These are phyloP conservation scores for Exobasidium rhododendri DNA, from an alignment of 1,284 basidiomycete species.

Conservation along the genomic window DNA sequence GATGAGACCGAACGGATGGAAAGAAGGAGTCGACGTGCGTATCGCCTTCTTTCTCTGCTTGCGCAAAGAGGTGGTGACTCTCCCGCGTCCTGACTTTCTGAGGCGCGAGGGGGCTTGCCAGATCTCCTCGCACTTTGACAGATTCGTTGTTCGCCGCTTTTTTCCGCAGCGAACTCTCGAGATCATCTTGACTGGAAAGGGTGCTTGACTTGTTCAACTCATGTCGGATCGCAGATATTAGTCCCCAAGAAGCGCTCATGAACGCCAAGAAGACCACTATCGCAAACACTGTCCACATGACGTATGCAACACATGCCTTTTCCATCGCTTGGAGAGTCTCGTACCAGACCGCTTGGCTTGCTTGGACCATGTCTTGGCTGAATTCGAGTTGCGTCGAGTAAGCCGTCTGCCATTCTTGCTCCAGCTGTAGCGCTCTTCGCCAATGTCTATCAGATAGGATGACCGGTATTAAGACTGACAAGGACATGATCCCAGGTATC, in stretches of 20 bases:
- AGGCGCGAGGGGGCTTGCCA: too few relatives aligned
- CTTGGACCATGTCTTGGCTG: constrained; percentile 7
- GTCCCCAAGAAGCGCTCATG: background rate
- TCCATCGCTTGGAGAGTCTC: background rate
- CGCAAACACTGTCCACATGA: constrained; percentile 5
- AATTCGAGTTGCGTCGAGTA: background rate
- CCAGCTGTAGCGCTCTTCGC: background rate
- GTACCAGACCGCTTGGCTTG: constrained; percentile 4
- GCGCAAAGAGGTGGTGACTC: background rate
- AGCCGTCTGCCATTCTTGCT: background rate
- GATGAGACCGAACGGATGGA: background rate
- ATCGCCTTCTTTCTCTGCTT: constrained; percentile 1
- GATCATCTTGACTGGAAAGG: background rate
- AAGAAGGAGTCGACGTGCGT: background rate
- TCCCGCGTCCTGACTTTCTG: too few relatives aligned
- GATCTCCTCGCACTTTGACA: too few relatives aligned
- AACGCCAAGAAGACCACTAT: background rate
- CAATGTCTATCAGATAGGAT: background rate
- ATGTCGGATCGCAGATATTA: background rate
- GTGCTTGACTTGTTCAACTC: background rate
- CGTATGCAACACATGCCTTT: background rate
- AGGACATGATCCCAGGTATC: background rate
- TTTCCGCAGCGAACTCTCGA: background rate
- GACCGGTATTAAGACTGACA: constrained; percentile 1
- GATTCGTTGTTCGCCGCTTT: background rate